phyloP scores from a whole-genome alignment of 2,329 filamentous ascomycete genomes.

The Rhynchosporium graminicola region DNA sequence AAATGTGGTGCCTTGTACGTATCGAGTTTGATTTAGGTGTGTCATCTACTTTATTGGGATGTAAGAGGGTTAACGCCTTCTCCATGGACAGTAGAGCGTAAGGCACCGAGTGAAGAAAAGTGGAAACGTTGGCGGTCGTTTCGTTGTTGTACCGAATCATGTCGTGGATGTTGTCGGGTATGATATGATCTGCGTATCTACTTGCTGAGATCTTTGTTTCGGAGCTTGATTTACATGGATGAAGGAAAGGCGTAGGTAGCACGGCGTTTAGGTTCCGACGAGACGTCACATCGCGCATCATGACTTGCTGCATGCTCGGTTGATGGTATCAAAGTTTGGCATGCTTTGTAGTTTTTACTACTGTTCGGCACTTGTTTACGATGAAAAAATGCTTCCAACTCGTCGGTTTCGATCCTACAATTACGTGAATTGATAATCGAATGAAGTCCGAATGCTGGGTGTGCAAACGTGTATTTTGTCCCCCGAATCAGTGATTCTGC shows the following conservation, averaged over 20 bases:
- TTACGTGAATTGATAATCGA: too few species aligned
- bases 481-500: too few species aligned
- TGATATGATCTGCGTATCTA: neutral
- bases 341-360: neutral
- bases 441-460: too few species aligned
- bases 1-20: conserved; percentile 8
- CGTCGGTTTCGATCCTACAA: too few species aligned
- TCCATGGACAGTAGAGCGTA: neutral
- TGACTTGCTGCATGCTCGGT: conserved; percentile 1
- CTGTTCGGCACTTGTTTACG: too few species aligned
- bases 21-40: neutral
- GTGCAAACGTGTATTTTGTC: too few species aligned
- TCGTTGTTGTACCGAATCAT: neutral
- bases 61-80: conserved; percentile 1
- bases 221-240: neutral
- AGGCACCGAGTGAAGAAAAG: neutral
- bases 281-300: conserved; percentile 6
- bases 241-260: neutral
- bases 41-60: conserved; percentile 3
- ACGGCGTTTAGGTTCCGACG: conserved; percentile 9
- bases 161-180: neutral
- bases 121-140: conserved; percentile 5
- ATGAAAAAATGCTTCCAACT: too few species aligned
- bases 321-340: neutral
- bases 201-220: neutral